Evolutionary conservation across 2,329 filamentous ascomycete species (phyloP), one percentile per base, ranked within the genome.

Genomic region (Sarocladiaceae sp.): DNA sequence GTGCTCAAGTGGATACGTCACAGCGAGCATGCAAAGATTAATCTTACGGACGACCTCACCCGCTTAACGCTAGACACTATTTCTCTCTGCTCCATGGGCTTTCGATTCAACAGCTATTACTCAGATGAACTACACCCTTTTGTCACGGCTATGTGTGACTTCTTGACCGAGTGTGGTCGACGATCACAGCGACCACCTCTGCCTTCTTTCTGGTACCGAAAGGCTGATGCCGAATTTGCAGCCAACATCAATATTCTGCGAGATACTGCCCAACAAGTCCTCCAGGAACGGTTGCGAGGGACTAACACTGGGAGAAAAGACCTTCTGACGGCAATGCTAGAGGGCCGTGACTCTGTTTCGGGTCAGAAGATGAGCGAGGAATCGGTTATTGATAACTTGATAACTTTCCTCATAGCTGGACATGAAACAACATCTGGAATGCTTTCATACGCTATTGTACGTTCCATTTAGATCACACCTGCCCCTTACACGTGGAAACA

Each of bases 381-480:
- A 4, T 79, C 74, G 48, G 86, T 90, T 56, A 76, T 81, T 15
- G 76, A 86, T 62, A 87, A 90, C 57, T 80, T 90, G 68, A 83
- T 87, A 54, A 90, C 86, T 0, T 89, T 90, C 57, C 66, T 90
- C 11, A 83, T 86, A 58, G 84, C 84, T 31, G 76, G 48, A 7
- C 86, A 88, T 56, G 87, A 90, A 59, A 91, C 88, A 0, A 87
- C 87, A 0, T 82, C 83, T 2, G 85, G 85, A 3, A 67, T 86
- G 15, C 64, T 90, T 12, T 79, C 83, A 0, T 90, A 88, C 60
- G 68, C 77, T 0, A 79, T 88, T 47, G n/a, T n/a, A n/a, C n/a
- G n/a, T n/a, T n/a, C n/a, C n/a, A n/a, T n/a, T n/a, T n/a, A n/a
- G n/a, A n/a, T n/a, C n/a, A n/a, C n/a, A n/a, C n/a, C n/a, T n/a